phyloP scores from a whole-genome alignment of 2,329 filamentous ascomycete genomes.

The Sporothrix sp. region DNA sequence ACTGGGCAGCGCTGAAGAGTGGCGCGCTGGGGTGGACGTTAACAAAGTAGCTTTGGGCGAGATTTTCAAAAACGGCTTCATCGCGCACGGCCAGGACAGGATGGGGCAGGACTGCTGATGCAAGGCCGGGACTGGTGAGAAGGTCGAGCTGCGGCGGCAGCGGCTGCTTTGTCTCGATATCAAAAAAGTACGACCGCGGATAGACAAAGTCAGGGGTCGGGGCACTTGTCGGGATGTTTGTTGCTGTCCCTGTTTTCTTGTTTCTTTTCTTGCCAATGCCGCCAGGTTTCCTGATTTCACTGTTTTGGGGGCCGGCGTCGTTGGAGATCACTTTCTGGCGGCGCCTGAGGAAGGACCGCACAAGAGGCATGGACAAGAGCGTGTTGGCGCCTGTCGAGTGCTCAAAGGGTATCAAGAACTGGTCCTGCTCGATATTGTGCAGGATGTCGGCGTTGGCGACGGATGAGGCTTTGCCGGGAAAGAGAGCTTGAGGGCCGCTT shows the following conservation, averaged over 20 bases:
- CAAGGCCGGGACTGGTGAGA: conserved; percentile 15
- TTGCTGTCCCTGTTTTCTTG: no score
- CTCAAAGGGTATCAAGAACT: conserved; percentile 29
- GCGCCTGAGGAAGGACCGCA: conserved; percentile 26
- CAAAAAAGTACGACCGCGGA: conserved; percentile 26
- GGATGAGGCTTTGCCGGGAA: background rate
- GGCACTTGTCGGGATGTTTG: no score
- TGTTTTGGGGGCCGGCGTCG: no score
- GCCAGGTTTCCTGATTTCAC: no score
- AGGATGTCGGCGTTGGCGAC: conserved; percentile 4
- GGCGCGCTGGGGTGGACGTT: conserved; percentile 28
- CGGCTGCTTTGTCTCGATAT: conserved; percentile 26
- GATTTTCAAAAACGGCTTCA: conserved; percentile 22
- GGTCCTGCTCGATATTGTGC: conserved; percentile 22
- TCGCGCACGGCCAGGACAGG: conserved; percentile 16
- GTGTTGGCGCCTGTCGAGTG: conserved; percentile 27
- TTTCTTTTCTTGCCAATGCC: no score
- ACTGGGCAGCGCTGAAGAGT: conserved; percentile 24
- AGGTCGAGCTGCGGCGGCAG: conserved; percentile 24
- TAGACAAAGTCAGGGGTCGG: conserved; percentile 13
- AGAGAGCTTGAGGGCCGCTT: background rate
- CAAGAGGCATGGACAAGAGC: conserved; percentile 26
- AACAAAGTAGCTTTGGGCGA: conserved; percentile 27
- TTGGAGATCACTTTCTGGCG: no score
- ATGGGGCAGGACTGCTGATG: background rate